These are phyloP conservation scores for Fallopia convolvulus DNA, from an alignment of 148 eudicot species.

Conservation along the genomic window DNA sequence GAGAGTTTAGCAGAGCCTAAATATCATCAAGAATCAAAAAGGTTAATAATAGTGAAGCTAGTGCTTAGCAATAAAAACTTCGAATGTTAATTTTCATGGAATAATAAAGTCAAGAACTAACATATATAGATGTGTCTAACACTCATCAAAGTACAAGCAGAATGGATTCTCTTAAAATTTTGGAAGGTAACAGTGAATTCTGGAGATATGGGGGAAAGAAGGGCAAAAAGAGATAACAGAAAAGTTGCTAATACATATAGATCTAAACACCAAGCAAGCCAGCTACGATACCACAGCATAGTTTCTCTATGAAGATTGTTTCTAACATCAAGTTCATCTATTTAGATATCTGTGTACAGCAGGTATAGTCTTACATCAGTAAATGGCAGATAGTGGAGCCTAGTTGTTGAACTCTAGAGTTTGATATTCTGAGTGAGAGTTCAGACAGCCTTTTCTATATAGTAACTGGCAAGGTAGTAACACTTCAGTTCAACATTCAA, in stretches of 20 bases:
- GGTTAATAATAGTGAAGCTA: no score
- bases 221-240: neutral
- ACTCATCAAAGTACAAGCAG: neutral
- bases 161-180: neutral
- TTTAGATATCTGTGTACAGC: conserved; percentile 1
- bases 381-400: neutral
- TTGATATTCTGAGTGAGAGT: neutral
- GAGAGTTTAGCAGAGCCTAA: conserved; percentile 52
- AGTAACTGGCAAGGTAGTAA: neutral
- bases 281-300: neutral
- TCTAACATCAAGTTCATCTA: neutral
- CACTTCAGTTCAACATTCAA: neutral
- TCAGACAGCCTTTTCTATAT: neutral
- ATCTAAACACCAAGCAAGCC: neutral
- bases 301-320: neutral
- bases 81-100: neutral
- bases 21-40: neutral
- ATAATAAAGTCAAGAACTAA: neutral
- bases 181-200: neutral
- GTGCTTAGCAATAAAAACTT: no score
- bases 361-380: neutral
- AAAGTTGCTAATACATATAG: neutral
- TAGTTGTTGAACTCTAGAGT: neutral
- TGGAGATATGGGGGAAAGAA: neutral
- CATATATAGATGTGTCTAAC: neutral